Evolutionary conservation across 2,329 filamentous ascomycete species (phyloP).

Genomic region (Saccharata proteae): DNA sequence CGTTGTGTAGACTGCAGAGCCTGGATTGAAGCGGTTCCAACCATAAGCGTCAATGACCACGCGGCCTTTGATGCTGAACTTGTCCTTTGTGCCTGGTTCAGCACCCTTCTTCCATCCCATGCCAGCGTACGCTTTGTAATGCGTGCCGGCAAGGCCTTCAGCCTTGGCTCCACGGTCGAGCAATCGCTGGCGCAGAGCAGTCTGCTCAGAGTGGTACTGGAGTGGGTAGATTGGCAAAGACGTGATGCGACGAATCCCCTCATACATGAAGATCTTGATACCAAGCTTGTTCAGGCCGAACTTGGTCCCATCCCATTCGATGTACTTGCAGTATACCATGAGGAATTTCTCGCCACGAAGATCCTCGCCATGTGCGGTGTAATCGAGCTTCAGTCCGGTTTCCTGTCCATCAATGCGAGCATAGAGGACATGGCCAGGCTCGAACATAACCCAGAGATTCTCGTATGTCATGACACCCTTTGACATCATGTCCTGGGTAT

Average conservation of each 20-base stretch:
- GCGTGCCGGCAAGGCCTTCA: conserved; percentile 35
- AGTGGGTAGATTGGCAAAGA: conserved; percentile 33
- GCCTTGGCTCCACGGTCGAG: conserved; percentile 35
- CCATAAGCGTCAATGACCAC: conserved; percentile 42
- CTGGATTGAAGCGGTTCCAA: conserved; percentile 39
- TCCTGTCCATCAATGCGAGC: conserved; percentile 26
- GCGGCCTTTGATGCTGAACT: conserved; percentile 34
- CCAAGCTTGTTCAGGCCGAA: conserved; percentile 19
- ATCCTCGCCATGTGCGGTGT: conserved; percentile 22
- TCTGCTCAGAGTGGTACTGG: conserved; percentile 29
- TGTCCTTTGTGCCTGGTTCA: conserved; percentile 22
- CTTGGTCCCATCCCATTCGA: conserved; percentile 26
- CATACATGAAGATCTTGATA: conserved; percentile 17
- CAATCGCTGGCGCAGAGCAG: conserved; percentile 26
- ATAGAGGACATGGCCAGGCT: conserved; percentile 21
- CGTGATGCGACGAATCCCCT: conserved; percentile 32
- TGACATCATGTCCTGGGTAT: conserved; percentile 26
- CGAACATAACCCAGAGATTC: conserved; percentile 33
- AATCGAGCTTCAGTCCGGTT: conserved; percentile 17
- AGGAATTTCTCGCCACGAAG: conserved; percentile 1
- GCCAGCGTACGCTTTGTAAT: conserved; percentile 40
- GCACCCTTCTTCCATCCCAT: conserved; percentile 27
- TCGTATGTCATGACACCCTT: conserved; percentile 31
- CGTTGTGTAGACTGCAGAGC: conserved; percentile 25
- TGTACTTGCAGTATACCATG: conserved; percentile 20